A percentile compares a stretch with the other conserved stretches of the same genome.
These are phyloP conservation scores for Cytospora mali DNA, from an alignment of 2,329 filamentous ascomycete genomes.

Conservation along the genomic window DNA sequence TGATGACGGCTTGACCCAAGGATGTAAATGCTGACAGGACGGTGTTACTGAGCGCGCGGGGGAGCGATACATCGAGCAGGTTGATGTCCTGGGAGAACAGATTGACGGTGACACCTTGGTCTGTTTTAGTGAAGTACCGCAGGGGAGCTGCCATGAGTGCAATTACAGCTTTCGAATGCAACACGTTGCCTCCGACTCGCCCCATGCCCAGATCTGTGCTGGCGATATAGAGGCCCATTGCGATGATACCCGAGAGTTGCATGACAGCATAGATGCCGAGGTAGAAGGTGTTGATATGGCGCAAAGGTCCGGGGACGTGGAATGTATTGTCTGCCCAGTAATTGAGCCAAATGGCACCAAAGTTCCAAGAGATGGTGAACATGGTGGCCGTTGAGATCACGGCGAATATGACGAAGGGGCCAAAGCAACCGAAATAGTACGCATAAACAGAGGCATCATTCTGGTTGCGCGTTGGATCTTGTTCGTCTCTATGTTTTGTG, in stretches of 20 bases:
- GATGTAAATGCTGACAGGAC: constrained; percentile 29
- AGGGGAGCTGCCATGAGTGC: constrained; percentile 40
- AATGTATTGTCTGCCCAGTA: constrained; percentile 28
- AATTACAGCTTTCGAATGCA: constrained; percentile 37
- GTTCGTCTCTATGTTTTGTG: neutral
- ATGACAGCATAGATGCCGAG: constrained; percentile 36
- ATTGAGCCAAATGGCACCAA: constrained; percentile 27
- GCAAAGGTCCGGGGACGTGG: neutral
- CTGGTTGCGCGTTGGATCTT: constrained; percentile 5
- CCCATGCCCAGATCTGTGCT: constrained; percentile 32
- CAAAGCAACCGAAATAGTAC: constrained; percentile 23
- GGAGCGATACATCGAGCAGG: constrained; percentile 31
- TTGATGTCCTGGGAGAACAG: constrained; percentile 44
- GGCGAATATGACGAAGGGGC: constrained; percentile 7
- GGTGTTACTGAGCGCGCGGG: constrained; percentile 29
- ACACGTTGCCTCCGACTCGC: constrained; percentile 28
- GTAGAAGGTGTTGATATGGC: constrained; percentile 34
- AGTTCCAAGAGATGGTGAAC: constrained; percentile 16
- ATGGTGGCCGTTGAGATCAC: constrained; percentile 6
- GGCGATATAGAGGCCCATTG: constrained; percentile 31
- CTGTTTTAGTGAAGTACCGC: constrained; percentile 40
- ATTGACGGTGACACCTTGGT: constrained; percentile 41
- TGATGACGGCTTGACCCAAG: constrained; percentile 43
- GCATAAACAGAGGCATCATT: constrained; percentile 16
- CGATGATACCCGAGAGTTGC: constrained; percentile 29